phyloP scores from a whole-genome alignment of 2,329 filamentous ascomycete species.

The Fusarium sulawesiense region DNA sequence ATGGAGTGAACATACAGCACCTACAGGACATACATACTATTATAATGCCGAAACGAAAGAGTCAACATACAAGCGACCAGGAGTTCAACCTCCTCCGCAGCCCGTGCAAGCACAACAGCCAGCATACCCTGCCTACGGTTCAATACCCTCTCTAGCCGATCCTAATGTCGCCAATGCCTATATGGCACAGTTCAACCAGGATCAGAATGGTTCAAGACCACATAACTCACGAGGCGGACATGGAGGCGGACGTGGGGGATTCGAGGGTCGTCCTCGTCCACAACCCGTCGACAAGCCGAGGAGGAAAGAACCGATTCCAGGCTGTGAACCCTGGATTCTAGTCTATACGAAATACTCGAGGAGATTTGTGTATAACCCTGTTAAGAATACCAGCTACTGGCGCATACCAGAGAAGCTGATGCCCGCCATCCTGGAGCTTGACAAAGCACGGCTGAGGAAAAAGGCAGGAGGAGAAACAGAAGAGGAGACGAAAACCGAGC shows the following conservation, averaged over 20 bases:
- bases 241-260: slow-evolving; percentile 58
- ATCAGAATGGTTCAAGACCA: slow-evolving; percentile 51
- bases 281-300: slow-evolving; percentile 84
- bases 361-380: slow-evolving; percentile 88
- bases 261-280: slow-evolving; percentile 70
- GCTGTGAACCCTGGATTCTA: slow-evolving; percentile 86
- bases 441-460: slow-evolving; percentile 75
- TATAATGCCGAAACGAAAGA: slow-evolving; percentile 85
- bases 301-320: slow-evolving; percentile 81
- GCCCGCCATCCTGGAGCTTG: slow-evolving; percentile 78
- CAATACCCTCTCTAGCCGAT: slow-evolving; percentile 59
- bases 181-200: slow-evolving; percentile 64
- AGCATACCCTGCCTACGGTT: slow-evolving; percentile 43
- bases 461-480: slow-evolving; percentile 58
- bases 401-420: slow-evolving; percentile 90
- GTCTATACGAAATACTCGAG: slow-evolving; percentile 93
- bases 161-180: slow-evolving; percentile 70
- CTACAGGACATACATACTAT: slow-evolving; percentile 88
- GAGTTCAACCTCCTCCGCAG: slow-evolving; percentile 42
- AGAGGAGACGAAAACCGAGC: slow-evolving; percentile 17
- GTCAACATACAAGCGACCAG: slow-evolving; percentile 88
- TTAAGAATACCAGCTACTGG: slow-evolving; percentile 93
- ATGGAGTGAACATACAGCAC: slow-evolving; percentile 95
- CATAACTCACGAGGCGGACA: slow-evolving; percentile 48
- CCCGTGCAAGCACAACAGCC: slow-evolving; percentile 49